Evolutionary conservation across 2,329 filamentous ascomycete genomes (phyloP).

Genomic region (Calonectria hawksworthii): DNA sequence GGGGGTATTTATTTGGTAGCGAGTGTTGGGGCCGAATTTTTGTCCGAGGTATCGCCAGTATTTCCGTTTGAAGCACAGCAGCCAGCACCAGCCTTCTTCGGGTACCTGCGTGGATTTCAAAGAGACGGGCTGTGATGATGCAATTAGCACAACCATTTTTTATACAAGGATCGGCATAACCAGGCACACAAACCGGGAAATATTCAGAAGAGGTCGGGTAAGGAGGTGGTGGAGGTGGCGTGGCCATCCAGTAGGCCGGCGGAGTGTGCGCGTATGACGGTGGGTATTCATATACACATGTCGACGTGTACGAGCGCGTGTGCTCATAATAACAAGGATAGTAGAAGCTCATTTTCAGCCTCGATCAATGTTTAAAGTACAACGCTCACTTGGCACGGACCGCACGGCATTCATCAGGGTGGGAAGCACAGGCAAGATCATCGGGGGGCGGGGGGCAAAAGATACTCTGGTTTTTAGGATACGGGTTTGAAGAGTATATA

Average conservation of each 20-base stretch:
- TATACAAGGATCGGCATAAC: neutral
- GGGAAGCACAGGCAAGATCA: neutral
- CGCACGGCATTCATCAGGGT: neutral
- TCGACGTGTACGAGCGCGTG: neutral
- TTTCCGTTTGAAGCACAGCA: neutral
- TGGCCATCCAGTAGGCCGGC: neutral
- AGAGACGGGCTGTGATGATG: neutral
- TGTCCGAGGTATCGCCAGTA: neutral
- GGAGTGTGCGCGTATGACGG: neutral
- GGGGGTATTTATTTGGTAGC: neutral
- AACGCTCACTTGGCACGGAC: neutral
- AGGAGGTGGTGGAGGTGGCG: neutral
- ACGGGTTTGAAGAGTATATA: neutral
- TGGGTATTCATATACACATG: neutral
- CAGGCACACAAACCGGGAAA: neutral
- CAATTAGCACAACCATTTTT: neutral
- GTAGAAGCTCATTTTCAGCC: neutral
- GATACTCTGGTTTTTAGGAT: neutral
- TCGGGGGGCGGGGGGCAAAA: neutral
- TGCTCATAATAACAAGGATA: neutral
- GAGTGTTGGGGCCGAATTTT: neutral
- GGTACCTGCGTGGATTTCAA: neutral
- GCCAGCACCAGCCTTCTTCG: neutral
- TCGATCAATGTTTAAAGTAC: neutral
- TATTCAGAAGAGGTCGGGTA: neutral